phyloP scores from a whole-genome alignment of 2,329 filamentous ascomycete genomes.

The Trichoderma sp. region DNA sequence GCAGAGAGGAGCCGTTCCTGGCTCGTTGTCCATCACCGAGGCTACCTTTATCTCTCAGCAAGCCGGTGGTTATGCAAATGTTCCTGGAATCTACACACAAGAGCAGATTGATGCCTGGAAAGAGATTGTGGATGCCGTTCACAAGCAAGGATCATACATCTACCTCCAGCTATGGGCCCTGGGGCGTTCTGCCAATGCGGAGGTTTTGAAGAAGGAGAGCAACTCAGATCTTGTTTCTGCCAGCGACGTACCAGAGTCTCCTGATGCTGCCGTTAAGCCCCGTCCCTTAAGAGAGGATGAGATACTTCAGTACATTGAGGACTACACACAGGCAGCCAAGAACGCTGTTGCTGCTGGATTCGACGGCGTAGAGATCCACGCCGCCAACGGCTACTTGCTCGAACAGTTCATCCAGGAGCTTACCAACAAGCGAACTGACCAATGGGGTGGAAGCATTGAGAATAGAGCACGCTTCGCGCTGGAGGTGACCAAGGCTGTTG shows the following conservation, averaged over 20 bases:
- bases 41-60: conserved; percentile 46
- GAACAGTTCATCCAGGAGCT: conserved; percentile 61
- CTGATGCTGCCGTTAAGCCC: neutral
- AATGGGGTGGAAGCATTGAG: conserved; percentile 56
- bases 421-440: conserved; percentile 54
- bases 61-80: conserved; percentile 36
- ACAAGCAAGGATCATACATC: conserved; percentile 62
- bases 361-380: conserved; percentile 66
- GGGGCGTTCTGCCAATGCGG: conserved; percentile 48
- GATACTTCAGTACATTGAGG: conserved; percentile 63
- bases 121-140: conserved; percentile 61
- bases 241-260: neutral
- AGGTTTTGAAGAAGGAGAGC: conserved; percentile 5
- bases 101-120: conserved; percentile 64
- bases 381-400: conserved; percentile 63
- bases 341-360: conserved; percentile 64
- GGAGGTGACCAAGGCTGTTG: conserved; percentile 49
- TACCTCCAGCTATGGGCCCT: conserved; percentile 67
- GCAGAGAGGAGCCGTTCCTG: conserved; percentile 47
- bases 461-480: conserved; percentile 55
- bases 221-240: conserved; percentile 8
- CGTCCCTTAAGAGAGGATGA: conserved; percentile 46
- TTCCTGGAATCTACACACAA: conserved; percentile 59
- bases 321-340: conserved; percentile 58
- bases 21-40: conserved; percentile 48